phyloP scores from a whole-genome alignment of 148 eudicot species.

The Camellia japonica region DNA sequence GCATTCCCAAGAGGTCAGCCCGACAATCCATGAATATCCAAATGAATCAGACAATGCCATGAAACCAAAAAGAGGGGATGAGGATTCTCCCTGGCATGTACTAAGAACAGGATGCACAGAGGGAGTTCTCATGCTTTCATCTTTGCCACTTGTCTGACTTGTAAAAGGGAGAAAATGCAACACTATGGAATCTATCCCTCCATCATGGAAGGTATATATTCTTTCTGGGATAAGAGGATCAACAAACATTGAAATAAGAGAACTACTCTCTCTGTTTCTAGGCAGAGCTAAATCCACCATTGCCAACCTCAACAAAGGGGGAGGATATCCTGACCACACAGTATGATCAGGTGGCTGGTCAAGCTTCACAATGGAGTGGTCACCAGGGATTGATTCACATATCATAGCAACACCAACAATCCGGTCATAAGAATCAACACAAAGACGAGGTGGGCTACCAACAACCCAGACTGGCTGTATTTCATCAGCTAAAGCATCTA shows the following conservation, averaged over 20 bases:
- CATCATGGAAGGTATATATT: slow-evolving; percentile 71
- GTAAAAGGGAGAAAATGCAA: slow-evolving; percentile 95
- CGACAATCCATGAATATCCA: slow-evolving; percentile 93
- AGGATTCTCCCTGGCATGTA: slow-evolving; percentile 48
- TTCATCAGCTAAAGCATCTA: slow-evolving; percentile 96
- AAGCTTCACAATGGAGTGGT: slow-evolving; percentile 47
- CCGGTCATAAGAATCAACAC: slow-evolving; percentile 57
- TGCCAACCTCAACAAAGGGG: slow-evolving; percentile 80
- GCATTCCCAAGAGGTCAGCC: slow-evolving; percentile 64
- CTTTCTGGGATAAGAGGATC: slow-evolving; percentile 90
- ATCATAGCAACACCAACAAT: slow-evolving; percentile 90
- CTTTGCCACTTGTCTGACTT: slow-evolving; percentile 60
- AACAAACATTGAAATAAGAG: slow-evolving; percentile 50
- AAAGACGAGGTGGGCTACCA: slow-evolving; percentile 67
- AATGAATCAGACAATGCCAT: slow-evolving; percentile 76
- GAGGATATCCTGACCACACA: slow-evolving; percentile 86
- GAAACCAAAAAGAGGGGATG: slow-evolving; percentile 64
- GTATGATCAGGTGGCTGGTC: slow-evolving; percentile 56
- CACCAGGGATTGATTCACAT: slow-evolving; percentile 57
- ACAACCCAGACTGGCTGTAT: slow-evolving; percentile 82
- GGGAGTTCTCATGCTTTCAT: slow-evolving; percentile 61
- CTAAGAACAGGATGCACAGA: slow-evolving; percentile 76
- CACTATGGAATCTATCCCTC: slow-evolving; percentile 85
- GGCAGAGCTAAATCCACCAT: slow-evolving; percentile 89
- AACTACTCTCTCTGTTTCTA: slow-evolving; percentile 31